These are phyloP conservation scores for Xylaria telfairii DNA, from an alignment of 495 filamentous ascomycete species.

Conservation along the genomic window DNA sequence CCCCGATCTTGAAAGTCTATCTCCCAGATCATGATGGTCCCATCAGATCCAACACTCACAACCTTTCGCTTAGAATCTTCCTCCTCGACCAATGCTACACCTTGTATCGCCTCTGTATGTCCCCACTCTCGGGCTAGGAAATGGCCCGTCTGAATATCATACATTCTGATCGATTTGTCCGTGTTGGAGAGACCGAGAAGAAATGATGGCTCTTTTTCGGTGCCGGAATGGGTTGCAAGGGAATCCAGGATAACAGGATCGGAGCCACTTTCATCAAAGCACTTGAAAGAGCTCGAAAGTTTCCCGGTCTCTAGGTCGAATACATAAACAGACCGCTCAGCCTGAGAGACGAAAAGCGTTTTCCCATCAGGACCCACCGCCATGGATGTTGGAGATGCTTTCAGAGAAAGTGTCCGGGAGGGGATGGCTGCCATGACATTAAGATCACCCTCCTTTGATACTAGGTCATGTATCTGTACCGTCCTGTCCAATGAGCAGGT, in stretches of 20 bases:
- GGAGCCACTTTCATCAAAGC: constrained; percentile 73
- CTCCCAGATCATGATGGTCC: constrained; percentile 85
- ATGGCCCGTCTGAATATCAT: constrained; percentile 75
- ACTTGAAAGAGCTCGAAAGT: constrained; percentile 74
- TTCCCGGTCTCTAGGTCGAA: constrained; percentile 78
- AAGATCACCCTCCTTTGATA: constrained; percentile 70
- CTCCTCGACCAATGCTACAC: constrained; percentile 72
- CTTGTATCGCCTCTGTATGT: constrained; percentile 90
- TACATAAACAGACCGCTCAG: constrained; percentile 79
- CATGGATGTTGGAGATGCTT: constrained; percentile 87
- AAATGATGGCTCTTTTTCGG: constrained; percentile 51
- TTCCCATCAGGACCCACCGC: constrained; percentile 65
- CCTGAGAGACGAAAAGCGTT: constrained; percentile 73
- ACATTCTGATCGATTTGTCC: constrained; percentile 92
- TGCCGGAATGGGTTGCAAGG: constrained; percentile 63
- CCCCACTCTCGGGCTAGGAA: constrained; percentile 90
- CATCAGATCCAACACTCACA: constrained; percentile 80
- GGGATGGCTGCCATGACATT: constrained; percentile 78
- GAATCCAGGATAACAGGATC: constrained; percentile 85
- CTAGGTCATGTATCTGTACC: constrained; percentile 76
- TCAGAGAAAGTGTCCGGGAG: constrained; percentile 75
- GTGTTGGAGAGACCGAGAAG: constrained; percentile 86
- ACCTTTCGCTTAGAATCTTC: constrained; percentile 59
- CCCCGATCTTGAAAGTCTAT: constrained; percentile 55
- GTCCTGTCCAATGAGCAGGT: constrained; percentile 91